Percentiles rank a stretch among this genome's conserved stretches.
Evolutionary conservation across 306 rosid species (phyloP).

Genomic region (Vicia faba): DNA sequence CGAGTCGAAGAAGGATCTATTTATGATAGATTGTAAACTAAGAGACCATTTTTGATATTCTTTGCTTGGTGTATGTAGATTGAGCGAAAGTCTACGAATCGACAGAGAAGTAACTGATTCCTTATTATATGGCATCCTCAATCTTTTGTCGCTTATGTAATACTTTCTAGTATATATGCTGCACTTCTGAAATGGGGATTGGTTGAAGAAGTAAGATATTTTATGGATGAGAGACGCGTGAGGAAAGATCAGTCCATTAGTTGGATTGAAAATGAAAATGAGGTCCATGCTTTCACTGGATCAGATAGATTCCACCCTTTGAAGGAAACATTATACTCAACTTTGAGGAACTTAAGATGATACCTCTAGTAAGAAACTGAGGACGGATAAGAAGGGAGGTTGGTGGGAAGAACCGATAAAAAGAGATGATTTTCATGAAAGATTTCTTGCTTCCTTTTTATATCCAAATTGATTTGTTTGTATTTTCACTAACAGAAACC

Average conservation of each 20-base stretch:
- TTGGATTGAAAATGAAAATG: slow-evolving; percentile 60
- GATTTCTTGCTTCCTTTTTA: slow-evolving; percentile 22
- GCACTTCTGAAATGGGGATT: slow-evolving; percentile 63
- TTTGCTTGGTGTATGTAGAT: slow-evolving; percentile 60
- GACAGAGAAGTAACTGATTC: slow-evolving; percentile 64
- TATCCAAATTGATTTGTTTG: slow-evolving; percentile 21
- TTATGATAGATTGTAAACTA: slow-evolving; percentile 54
- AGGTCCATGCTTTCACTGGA: slow-evolving; percentile 58
- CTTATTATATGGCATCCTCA: slow-evolving; percentile 63
- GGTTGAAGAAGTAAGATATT: slow-evolving; percentile 56
- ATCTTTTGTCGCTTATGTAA: slow-evolving; percentile 53
- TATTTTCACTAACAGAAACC: slow-evolving; percentile 30
- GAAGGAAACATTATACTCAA: slow-evolving; percentile 59
- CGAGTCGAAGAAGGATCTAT: slow-evolving; percentile 50
- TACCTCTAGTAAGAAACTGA: slow-evolving; percentile 28
- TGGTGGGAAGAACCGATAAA: slow-evolving; percentile 26
- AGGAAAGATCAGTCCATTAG: slow-evolving; percentile 54
- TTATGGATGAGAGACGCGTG: slow-evolving; percentile 58
- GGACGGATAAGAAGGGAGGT: slow-evolving; percentile 15
- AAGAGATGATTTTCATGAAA: slow-evolving; percentile 34
- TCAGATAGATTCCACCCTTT: slow-evolving; percentile 58
- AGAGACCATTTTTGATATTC: slow-evolving; percentile 59
- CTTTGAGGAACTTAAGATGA: slow-evolving; percentile 50
- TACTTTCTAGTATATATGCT: slow-evolving; percentile 68
- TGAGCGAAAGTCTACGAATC: slow-evolving; percentile 50